These are phyloP conservation scores for Epichloe hybrida DNA, from an alignment of 2,329 filamentous ascomycete genomes.

Conservation along the genomic window DNA sequence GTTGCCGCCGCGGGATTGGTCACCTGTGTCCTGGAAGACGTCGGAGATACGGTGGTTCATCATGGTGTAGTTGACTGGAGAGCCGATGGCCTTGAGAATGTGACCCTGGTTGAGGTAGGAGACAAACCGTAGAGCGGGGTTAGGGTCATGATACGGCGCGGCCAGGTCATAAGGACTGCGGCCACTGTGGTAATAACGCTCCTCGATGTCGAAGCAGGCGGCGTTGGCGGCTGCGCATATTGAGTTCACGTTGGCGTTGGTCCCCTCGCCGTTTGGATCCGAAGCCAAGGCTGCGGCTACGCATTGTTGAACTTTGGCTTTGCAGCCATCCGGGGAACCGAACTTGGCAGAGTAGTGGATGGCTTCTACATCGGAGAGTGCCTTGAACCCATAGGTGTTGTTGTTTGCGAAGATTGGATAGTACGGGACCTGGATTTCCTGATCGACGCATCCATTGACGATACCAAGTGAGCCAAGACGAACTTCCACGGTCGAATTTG, in stretches of 20 bases:
- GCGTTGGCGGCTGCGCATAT: conserved; percentile 39
- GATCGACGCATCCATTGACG: conserved; percentile 58
- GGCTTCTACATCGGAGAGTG: conserved; percentile 38
- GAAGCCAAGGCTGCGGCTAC: conserved; percentile 23
- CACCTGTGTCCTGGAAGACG: conserved; percentile 38
- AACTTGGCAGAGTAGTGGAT: conserved; percentile 28
- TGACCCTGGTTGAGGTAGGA: conserved; percentile 50
- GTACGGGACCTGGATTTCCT: conserved; percentile 43
- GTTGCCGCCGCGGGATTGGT: conserved; percentile 50
- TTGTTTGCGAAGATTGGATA: conserved; percentile 45
- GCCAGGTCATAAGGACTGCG: conserved; percentile 50
- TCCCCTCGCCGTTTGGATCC: conserved; percentile 29
- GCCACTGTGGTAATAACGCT: conserved; percentile 40
- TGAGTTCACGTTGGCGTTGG: conserved; percentile 22
- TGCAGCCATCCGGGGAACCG: conserved; percentile 31
- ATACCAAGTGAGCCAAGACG: conserved; percentile 52
- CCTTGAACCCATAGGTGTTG: conserved; percentile 52
- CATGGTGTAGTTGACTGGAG: conserved; percentile 46
- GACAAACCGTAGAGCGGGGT: conserved; percentile 46
- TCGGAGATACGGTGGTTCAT: conserved; percentile 30
- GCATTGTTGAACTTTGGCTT: conserved; percentile 38
- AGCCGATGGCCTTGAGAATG: conserved; percentile 46
- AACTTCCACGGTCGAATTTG: conserved; percentile 41
- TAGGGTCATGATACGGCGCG: conserved; percentile 41
- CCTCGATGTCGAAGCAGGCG: conserved; percentile 35